Base-by-base conservation (phyloP, 148 eudicot species). In the Camellia lanceoleosa region DNA sequence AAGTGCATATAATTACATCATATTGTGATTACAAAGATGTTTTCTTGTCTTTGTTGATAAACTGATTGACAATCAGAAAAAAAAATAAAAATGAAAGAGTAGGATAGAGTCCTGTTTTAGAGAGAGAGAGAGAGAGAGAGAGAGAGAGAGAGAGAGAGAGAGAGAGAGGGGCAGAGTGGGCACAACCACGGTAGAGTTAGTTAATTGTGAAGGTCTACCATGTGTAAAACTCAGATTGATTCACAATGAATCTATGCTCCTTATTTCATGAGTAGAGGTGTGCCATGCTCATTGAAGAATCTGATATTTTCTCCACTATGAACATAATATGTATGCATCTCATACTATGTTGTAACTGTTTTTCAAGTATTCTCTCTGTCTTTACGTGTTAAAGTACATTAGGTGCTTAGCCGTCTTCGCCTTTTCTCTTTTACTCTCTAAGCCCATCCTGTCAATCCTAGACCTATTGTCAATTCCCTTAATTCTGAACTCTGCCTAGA, bases 241-340 rank as follows among this genome's bases (percentile, higher is more conserved):
- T 73, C 42, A 30, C 16, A 19, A 71, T 71, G 38, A 71, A 47
- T 30, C 5, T 18, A 49, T 73, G 62, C 11, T 73, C 18, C 20
- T 61, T 16, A 3, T 41, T 52, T 19, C 14, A 54, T 14, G 0
- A 30, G 7, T 5, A 38, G 44, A 10, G 2, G 44, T n/a, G 11
- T 56, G 76, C 76, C 30, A 54, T 73, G 62, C 46, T 49, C 62
- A 54, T 52, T 23, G 62, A 23, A 23, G 76, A 73, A 52, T 18
- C 62, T 30, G 11, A 54, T 2, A 12, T 23, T 52, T 73, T 5
- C 7, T 62, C 20, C 30, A 62, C 65, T 19, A 62, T 3, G 3
- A 18, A 62, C 23, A 62, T 16, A 62, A 62, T 3, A n/a, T 62
- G 65, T 18, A 16, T 18, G 6, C 7, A 62, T 4, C 7, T 58